phyloP scores from a whole-genome alignment of 345 rosid species.

The Nasturtium officinale region DNA sequence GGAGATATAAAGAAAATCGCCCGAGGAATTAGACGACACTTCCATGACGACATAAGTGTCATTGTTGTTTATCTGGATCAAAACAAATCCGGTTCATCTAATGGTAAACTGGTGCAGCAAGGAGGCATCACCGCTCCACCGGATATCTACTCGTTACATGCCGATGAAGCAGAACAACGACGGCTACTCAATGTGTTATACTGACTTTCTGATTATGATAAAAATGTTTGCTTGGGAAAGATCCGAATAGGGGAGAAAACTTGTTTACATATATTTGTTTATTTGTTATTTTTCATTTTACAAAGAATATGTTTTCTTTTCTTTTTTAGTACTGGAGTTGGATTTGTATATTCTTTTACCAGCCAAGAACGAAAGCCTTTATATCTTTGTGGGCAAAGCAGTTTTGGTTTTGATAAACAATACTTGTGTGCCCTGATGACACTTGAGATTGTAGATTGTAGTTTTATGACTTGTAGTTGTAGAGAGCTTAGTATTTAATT shows the following conservation, averaged over 20 bases:
- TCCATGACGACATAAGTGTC: constrained; percentile 77
- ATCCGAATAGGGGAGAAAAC: constrained; percentile 24
- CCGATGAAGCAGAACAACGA: constrained; percentile 52
- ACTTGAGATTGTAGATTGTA: background rate
- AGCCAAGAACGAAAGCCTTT: constrained; percentile 27
- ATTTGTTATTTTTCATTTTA: background rate
- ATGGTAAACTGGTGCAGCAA: constrained; percentile 34
- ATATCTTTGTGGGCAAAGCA: background rate
- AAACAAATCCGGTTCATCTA: constrained; percentile 38
- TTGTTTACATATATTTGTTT: constrained; percentile 43
- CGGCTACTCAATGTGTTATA: constrained; percentile 33
- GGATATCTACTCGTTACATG: constrained; percentile 67
- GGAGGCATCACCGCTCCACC: constrained; percentile 69
- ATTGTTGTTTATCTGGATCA: constrained; percentile 77
- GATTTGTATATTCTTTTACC: constrained; percentile 39
- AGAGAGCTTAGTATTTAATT: background rate
- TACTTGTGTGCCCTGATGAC: background rate
- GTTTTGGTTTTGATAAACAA: constrained; percentile 32
- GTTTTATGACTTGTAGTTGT: background rate
- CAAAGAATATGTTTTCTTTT: background rate
- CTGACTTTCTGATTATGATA: constrained; percentile 20
- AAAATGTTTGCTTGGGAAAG: constrained; percentile 19
- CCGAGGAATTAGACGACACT: constrained; percentile 71
- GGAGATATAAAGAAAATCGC: constrained; percentile 59
- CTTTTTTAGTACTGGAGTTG: constrained; percentile 13